Conservation (phyloP, 306 rosid species). For the Casuarina cunninghamiana region DNA sequence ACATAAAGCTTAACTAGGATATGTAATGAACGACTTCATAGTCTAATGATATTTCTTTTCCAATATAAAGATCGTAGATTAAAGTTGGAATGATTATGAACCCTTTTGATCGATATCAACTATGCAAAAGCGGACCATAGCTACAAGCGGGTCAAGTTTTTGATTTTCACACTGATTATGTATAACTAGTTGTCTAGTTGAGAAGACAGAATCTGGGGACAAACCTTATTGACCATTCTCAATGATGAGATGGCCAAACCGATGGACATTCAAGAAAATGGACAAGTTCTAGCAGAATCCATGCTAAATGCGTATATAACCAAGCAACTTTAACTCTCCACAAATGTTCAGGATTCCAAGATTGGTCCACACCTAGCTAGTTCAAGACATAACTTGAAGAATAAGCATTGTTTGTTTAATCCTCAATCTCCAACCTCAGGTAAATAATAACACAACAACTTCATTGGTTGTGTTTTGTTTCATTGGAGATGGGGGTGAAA, state of each 20-base stretch:
- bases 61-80: too few relatives aligned
- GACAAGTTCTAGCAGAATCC: too few relatives aligned
- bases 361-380: not conserved
- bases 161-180: too few relatives aligned
- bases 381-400: too few relatives aligned
- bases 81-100: too few relatives aligned
- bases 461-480: constrained; percentile 25
- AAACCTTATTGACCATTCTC: too few relatives aligned
- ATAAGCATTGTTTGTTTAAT: not conserved
- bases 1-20: not conserved
- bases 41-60: not conserved
- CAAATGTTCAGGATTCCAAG: not conserved
- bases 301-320: too few relatives aligned
- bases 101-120: not conserved
- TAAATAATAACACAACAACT: constrained; percentile 27
- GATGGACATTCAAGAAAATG: too few relatives aligned
- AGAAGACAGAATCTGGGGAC: not conserved
- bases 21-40: not conserved
- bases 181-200: too few relatives aligned
- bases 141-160: too few relatives aligned
- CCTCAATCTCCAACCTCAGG: constrained; percentile 51
- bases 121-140: too few relatives aligned
- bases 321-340: not conserved
- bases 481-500: constrained; percentile 2
- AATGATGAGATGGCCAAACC: too few relatives aligned